These are phyloP conservation scores for Medicago truncatula DNA, from an alignment of 306 rosid species.

Conservation along the genomic window DNA sequence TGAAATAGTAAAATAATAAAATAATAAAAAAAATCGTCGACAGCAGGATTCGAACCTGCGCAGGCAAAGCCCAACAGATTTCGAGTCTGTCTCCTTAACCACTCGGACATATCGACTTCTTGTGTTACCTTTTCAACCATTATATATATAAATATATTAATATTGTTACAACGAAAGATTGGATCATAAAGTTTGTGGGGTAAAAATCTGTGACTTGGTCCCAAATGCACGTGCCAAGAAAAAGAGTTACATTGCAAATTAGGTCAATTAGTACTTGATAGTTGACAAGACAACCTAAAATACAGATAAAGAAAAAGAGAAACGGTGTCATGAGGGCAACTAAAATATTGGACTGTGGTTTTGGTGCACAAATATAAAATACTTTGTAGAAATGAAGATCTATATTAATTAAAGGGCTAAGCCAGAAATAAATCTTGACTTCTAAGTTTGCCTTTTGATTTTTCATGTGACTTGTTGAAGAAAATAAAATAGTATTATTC, in stretches of 20 bases:
- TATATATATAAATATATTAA: not conserved
- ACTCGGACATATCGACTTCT: conserved; percentile 54
- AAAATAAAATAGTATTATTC: not conserved
- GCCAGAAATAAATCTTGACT: conserved; percentile 53
- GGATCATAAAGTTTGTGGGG: conserved; percentile 1
- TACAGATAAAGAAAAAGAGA: not conserved
- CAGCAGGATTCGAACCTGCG: conserved; percentile 62
- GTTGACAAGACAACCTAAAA: conserved; percentile 29
- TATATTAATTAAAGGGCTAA: conserved; percentile 32
- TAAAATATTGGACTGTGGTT: conserved; percentile 33
- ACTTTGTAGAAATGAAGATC: conserved; percentile 47
- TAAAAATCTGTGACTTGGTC: conserved; percentile 19
- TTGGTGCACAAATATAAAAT: conserved; percentile 42
- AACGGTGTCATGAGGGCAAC: conserved; percentile 20
- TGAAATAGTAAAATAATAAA: too few species aligned
- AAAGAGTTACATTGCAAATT: conserved; percentile 32
- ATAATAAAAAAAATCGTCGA: conserved; percentile 16
- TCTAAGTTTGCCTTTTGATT: conserved; percentile 33
- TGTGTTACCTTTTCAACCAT: not conserved
- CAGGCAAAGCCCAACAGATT: conserved; percentile 59
- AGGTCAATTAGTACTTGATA: conserved; percentile 39
- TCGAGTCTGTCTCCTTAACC: conserved; percentile 66
- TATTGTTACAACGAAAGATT: too few species aligned
- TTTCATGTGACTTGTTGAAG: conserved; percentile 23
- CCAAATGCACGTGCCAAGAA: conserved; percentile 38